Percentiles rank a stretch among this genome's conserved stretches.
These are phyloP conservation scores for Mortierella alpina DNA, from an alignment of 192 early-diverging fungal species.

Conservation along the genomic window DNA sequence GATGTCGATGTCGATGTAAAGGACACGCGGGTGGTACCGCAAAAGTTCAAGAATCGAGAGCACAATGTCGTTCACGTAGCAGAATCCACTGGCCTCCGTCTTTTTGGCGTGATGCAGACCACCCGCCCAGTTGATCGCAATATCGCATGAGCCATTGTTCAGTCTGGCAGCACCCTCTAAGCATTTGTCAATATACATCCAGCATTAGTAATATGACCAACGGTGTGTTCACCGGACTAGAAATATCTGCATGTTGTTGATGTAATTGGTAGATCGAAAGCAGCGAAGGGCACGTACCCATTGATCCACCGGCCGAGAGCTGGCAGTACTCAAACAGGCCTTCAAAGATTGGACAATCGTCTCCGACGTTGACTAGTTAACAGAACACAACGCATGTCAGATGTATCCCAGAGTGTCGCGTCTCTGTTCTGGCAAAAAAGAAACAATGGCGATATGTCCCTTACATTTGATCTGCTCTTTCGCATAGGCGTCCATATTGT, in stretches of 20 bases:
- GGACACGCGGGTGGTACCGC: constrained; percentile 86
- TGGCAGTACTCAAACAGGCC: constrained; percentile 95
- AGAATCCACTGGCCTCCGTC: constrained; percentile 95
- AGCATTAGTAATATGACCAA: not conserved
- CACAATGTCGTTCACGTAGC: constrained; percentile 99
- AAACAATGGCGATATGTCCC: not conserved
- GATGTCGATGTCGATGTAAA: constrained; percentile 99
- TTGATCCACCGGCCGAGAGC: constrained; percentile 91
- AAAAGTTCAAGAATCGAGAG: constrained; percentile 92
- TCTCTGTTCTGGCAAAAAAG: not conserved
- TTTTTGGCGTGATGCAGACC: constrained; percentile 98
- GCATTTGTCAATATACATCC: not conserved
- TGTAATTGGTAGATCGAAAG: not conserved
- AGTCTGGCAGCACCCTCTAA: constrained; percentile 86
- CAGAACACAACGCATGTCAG: not conserved
- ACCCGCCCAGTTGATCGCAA: constrained; percentile 96
- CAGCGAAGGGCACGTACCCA: constrained; percentile 62
- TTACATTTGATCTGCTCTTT: constrained; percentile 70
- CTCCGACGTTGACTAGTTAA: constrained; percentile 78
- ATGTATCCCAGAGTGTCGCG: not conserved
- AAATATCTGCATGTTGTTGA: not conserved
- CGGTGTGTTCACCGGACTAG: not conserved
- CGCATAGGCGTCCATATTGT: constrained; percentile 74
- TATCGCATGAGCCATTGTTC: constrained; percentile 82
- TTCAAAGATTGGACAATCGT: constrained; percentile 97